Base-by-base conservation (phyloP, 2,329 filamentous ascomycete species). In the Colletotrichum theobromicola region DNA sequence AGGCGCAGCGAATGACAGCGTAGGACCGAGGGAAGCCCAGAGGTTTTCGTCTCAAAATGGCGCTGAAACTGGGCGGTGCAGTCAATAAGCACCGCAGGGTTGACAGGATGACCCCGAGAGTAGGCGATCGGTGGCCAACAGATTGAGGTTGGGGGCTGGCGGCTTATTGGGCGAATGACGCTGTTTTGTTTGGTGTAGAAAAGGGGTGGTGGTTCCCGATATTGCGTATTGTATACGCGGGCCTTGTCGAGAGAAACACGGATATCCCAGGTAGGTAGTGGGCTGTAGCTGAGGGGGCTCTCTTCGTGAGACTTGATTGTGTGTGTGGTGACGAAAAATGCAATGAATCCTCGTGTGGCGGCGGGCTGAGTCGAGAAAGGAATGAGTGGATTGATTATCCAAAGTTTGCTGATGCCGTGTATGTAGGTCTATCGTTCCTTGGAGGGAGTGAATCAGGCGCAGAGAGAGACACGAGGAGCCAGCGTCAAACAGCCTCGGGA, bases 21-120 rank as follows among this genome's bases (percentile, higher is more conserved):
- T 12, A 21, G 62, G 61, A 58, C 62, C 32, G 65, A 53, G 35
- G 35, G 55, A 70, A 72, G 50, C 73, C 62, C 67, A 71, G 67
- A 58, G 35, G 61, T 63, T 67, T 64, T 70, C 67, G 75, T 77
- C 74, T 74, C 75, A 67, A 70, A 70, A 67, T 67, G 58, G 55
- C 70, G 61, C 66, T 76, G 75, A 76, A 66, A 76, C 74, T 74
- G 75, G 75, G 75, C 75, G 65, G 75, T 76, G 75, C 75, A 76
- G 70, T 70, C 70, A 60, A 64, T 60, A 57, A 64, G 64, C 50
- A 67, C 35, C 42, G 37, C 73, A 64, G 60, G 32, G 35, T 55
- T 46, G 68, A 69, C 55, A 57, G 66, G 72, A 72, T 72, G 37
- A 68, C 46, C 73, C 72, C 50, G 64, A 70, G 37, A 61, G 60